Conservation (phyloP, 768 basidiomycete genomes). For the Pleurotus tuber-regium region DNA sequence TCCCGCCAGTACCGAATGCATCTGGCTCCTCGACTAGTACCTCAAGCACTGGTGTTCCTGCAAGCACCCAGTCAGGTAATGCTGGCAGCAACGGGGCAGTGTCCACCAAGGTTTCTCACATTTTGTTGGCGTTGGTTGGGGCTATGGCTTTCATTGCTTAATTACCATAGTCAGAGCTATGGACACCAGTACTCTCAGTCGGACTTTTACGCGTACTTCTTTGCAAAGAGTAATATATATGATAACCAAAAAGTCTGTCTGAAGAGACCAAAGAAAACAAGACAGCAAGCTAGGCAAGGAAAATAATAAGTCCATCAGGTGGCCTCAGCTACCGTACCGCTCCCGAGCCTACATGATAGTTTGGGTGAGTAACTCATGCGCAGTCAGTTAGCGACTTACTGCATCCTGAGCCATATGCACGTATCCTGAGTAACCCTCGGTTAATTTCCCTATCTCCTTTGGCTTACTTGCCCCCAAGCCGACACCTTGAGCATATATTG, state of each 20-base stretch:
- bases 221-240: neutral
- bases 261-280: neutral
- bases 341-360: slow-evolving; percentile 32
- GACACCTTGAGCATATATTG: slow-evolving; percentile 83
- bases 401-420: slow-evolving; percentile 72
- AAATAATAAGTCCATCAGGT: too few relatives aligned
- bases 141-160: neutral
- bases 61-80: neutral
- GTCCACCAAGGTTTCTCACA: neutral
- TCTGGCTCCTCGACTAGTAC: neutral
- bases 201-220: too few relatives aligned
- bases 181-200: too few relatives aligned
- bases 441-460: slow-evolving; percentile 72
- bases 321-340: slow-evolving; percentile 28
- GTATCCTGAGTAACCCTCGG: slow-evolving; percentile 68
- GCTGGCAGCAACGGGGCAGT: neutral
- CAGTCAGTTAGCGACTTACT: slow-evolving; percentile 35
- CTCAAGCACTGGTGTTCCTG: neutral
- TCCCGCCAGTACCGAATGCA: slow-evolving; percentile 20
- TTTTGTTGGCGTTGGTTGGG: neutral
- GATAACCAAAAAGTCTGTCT: neutral
- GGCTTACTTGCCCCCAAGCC: slow-evolving; percentile 93
- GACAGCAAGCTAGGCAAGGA: neutral
- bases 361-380: neutral
- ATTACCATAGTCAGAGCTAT: neutral